phyloP scores from a whole-genome alignment of 1,284 basidiomycete species.

The Takashimella tepidaria region DNA sequence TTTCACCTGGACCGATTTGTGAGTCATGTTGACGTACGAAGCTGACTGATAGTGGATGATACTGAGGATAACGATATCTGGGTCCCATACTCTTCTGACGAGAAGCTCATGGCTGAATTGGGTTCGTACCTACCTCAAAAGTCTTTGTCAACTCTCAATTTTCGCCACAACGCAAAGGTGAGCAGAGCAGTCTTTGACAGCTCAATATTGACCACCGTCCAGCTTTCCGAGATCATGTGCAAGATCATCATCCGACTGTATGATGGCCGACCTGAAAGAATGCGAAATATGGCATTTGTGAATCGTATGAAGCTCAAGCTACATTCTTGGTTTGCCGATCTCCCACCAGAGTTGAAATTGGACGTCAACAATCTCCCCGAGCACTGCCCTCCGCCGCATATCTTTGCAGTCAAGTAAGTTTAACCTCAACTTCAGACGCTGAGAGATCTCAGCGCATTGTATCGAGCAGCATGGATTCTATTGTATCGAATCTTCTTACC shows the following conservation, averaged over 20 bases:
- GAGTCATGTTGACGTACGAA: not conserved
- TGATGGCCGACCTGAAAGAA: constrained; percentile 9
- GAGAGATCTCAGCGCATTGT: constrained; percentile 11
- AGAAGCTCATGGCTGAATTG: constrained; percentile 5
- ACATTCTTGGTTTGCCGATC: constrained; percentile 6
- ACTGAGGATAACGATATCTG: constrained; percentile 15
- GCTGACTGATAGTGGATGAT: constrained; percentile 11
- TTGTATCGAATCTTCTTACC: constrained; percentile 16
- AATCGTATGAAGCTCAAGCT: constrained; percentile 6
- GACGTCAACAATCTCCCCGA: constrained; percentile 5
- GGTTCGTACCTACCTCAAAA: constrained; percentile 8
- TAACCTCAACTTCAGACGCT: not conserved
- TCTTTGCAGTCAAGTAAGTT: constrained; percentile 15
- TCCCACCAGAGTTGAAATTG: constrained; percentile 11
- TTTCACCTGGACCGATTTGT: constrained; percentile 14
- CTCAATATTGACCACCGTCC: not conserved
- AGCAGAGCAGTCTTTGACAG: constrained; percentile 1
- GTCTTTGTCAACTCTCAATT: constrained; percentile 7
- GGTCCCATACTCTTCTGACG: constrained; percentile 8
- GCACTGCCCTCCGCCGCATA: constrained; percentile 17
- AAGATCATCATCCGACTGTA: constrained; percentile 16
- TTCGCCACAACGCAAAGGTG: constrained; percentile 13
- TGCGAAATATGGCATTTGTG: constrained; percentile 5
- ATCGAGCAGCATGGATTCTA: constrained; percentile 15
- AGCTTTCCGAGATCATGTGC: constrained; percentile 16